A percentile compares a stretch with the other conserved stretches of the same genome.
Conservation (phyloP, 202 grass and related monocot species). For the Alloteropsis angusta region DNA sequence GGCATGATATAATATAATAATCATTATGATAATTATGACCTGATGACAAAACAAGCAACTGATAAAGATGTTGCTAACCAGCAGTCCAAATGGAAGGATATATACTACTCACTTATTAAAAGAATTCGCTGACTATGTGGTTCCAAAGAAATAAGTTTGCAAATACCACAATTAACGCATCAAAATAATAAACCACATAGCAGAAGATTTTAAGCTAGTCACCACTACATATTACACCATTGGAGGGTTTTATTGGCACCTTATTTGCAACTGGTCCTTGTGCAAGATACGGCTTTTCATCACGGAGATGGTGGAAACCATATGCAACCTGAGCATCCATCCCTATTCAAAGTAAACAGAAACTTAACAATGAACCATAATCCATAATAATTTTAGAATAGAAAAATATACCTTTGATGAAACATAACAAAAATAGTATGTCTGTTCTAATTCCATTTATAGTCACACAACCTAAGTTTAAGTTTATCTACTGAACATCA, state of each 20-base stretch:
- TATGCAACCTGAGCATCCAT: slow-evolving; percentile 99
- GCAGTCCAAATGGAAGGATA: neutral
- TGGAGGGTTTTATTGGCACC: slow-evolving; percentile 32
- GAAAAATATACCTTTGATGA: neutral
- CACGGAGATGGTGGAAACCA: slow-evolving; percentile 83
- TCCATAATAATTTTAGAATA: neutral
- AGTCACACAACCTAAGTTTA: neutral
- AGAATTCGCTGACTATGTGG: neutral
- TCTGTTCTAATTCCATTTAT: neutral
- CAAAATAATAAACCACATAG: neutral
- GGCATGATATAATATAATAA: neutral
- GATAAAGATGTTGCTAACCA: neutral
- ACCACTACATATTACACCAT: neutral
- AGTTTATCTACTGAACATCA: neutral
- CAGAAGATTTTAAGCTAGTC: neutral
- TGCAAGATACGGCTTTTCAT: slow-evolving; percentile 87
- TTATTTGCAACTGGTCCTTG: slow-evolving; percentile 98
- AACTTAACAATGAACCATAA: slow-evolving; percentile 15
- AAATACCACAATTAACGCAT: neutral
- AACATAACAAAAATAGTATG: neutral
- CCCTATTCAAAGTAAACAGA: slow-evolving; percentile 42
- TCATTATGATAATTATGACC: neutral
- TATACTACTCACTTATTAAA: neutral
- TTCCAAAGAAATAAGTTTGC: neutral
- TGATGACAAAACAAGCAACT: neutral